Conservation (phyloP, 208 protist genomes). For the Leishmania arabica region DNA sequence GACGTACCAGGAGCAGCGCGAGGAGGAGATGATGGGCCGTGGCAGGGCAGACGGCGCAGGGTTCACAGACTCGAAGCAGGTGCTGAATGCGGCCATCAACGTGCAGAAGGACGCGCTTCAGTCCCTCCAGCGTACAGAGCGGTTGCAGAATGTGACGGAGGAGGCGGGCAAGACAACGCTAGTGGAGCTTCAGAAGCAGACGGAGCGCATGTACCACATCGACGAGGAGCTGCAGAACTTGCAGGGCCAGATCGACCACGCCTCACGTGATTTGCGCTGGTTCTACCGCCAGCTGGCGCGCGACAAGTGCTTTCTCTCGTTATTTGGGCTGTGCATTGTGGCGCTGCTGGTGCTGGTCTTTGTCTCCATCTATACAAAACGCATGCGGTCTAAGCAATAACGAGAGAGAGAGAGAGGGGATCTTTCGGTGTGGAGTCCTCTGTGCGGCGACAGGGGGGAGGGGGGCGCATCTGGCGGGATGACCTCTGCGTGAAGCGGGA, state of each 20-base stretch:
- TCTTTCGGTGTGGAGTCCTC: neutral
- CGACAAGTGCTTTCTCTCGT: conserved; percentile 77
- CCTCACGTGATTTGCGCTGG: conserved; percentile 68
- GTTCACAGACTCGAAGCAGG: conserved; percentile 74
- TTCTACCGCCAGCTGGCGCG: conserved; percentile 78
- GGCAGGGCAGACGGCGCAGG: conserved; percentile 61
- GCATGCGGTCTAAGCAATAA: neutral
- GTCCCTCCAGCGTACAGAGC: conserved; percentile 73
- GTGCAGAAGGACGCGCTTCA: conserved; percentile 78
- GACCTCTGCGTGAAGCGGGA: neutral
- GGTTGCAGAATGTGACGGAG: conserved; percentile 71
- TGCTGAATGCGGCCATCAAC: conserved; percentile 68
- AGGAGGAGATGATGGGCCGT: conserved; percentile 71
- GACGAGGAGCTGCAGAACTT: conserved; percentile 81
- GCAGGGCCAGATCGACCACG: conserved; percentile 73
- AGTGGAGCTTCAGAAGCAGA: conserved; percentile 64
- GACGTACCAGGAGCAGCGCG: conserved; percentile 61
- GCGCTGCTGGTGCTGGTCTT: conserved; percentile 73
- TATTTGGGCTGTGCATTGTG: conserved; percentile 70
- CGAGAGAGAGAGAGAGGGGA: too few species aligned
- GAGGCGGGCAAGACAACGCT: conserved; percentile 71
- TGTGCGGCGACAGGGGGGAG: neutral
- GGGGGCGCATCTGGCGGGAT: neutral
- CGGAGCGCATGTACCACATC: conserved; percentile 80
- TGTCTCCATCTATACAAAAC: conserved; percentile 66